Percentiles rank a stretch among this genome's conserved stretches.
Conservation (phyloP, 805 yeast species). For the Yamadazyma akitaensis region DNA sequence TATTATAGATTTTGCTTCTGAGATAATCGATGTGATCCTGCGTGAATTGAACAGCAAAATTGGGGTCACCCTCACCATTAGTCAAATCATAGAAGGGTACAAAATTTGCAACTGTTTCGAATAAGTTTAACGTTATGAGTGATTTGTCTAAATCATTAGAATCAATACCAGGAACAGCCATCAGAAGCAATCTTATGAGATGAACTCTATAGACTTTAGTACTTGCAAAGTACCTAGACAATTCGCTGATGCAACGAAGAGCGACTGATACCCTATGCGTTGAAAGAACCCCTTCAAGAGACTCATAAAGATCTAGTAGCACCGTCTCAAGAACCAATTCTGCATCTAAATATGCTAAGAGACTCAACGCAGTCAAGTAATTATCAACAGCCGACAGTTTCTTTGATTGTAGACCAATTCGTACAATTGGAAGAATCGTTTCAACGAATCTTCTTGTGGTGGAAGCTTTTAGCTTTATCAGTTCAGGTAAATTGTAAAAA, state of each 20-base stretch:
- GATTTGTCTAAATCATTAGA: constrained; percentile 81
- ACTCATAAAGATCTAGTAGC: constrained; percentile 72
- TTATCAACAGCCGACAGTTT: constrained; percentile 51
- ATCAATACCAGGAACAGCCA: constrained; percentile 79
- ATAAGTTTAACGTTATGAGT: constrained; percentile 59
- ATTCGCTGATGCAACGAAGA: constrained; percentile 59
- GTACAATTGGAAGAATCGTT: constrained; percentile 53
- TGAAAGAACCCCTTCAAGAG: constrained; percentile 64
- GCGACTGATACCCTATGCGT: constrained; percentile 80
- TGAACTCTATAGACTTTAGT: constrained; percentile 72
- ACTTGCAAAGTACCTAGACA: constrained; percentile 63
- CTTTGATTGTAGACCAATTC: constrained; percentile 79
- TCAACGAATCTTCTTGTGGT: constrained; percentile 45
- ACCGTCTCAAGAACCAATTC: constrained; percentile 49
- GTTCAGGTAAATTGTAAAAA: constrained; percentile 22
- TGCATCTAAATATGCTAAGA: constrained; percentile 64
- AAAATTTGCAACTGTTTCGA: constrained; percentile 67
- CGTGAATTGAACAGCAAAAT: constrained; percentile 52
- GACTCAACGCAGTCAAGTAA: constrained; percentile 56
- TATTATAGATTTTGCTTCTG: constrained; percentile 37
- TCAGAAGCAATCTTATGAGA: constrained; percentile 65
- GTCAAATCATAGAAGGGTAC: constrained; percentile 68
- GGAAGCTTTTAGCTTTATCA: constrained; percentile 29
- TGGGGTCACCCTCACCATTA: constrained; percentile 37
- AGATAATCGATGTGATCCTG: constrained; percentile 59